Evolutionary conservation across 2,329 filamentous ascomycete genomes (phyloP), one percentile per base, ranked within the genome.

Genomic region (Aspergillus pseudoterreus): DNA sequence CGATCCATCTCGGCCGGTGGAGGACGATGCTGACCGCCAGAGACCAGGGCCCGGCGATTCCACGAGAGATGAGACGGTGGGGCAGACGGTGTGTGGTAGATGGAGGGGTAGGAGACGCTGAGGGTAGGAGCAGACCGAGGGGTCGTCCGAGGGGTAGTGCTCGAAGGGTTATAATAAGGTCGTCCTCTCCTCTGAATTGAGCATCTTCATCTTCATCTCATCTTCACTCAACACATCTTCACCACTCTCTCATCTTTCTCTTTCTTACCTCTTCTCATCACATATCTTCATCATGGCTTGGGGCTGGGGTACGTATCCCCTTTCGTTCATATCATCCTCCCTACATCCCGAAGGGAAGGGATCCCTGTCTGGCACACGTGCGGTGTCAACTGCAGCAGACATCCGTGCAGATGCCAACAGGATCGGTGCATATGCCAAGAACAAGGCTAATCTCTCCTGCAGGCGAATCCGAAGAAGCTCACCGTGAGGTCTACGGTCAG

Each of bases 401-500:
- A 30, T 30, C 8, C 3, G 10, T 15, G 19, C 2, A 36, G 11
- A 43, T 33, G 35, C 35, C 38, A 41, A 35, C 27, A 30, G 10
- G 27, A 1, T 30, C 27, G 27, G 27, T 15, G 19, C 2, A 36
- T 3, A 44, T 15, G 38, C 38, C 41, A 33, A 42, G 19, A 42
- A n/a, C 11, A 42, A 41, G 19, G 39, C 30, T 47, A 39, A 39
- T 30, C 27, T 30, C 19, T 21, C 43, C 44, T 54, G 11, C 43
- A 82, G 79, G 75, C 60, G 75, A 81, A 55, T 76, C 75, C 55
- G 74, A 79, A 54, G 68, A 80, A 45, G 71, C 77, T 58, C 82
- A 84, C 73, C 64, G 78, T 55, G 69, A 80, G 68, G 78, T 82
- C 59, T 81, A 83, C 69, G 70, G 76, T 53, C 68, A 74, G 43